A percentile compares a stretch with the other conserved stretches of the same genome.
Evolutionary conservation across 2,329 filamentous ascomycete species (phyloP).

Genomic region (Penicillium freii): DNA sequence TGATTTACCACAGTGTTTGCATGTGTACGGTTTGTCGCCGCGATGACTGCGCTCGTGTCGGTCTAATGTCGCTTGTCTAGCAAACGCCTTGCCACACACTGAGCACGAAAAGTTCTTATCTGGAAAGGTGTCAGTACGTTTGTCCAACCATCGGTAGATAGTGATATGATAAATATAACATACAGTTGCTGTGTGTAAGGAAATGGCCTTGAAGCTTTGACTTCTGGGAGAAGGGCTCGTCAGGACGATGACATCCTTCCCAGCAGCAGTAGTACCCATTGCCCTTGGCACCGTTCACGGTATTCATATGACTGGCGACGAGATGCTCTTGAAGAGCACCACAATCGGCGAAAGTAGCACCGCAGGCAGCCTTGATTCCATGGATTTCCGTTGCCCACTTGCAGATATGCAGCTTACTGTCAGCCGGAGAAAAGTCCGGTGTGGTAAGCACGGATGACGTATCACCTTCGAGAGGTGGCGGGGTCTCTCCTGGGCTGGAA

Average conservation of each 20-base stretch:
- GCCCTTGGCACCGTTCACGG: slow-evolving; percentile 39
- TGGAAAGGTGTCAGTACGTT: slow-evolving; percentile 18
- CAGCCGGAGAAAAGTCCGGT: slow-evolving; percentile 31
- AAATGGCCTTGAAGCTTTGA: slow-evolving; percentile 47
- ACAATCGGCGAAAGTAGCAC: slow-evolving; percentile 36
- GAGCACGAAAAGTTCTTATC: slow-evolving; percentile 45
- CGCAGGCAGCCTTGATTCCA: slow-evolving; percentile 34
- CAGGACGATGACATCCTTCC: slow-evolving; percentile 43
- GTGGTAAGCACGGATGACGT: slow-evolving; percentile 39
- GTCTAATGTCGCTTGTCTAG: slow-evolving; percentile 44
- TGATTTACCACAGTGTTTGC: slow-evolving; percentile 41
- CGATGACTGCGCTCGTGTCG: slow-evolving; percentile 46
- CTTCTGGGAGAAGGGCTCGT: slow-evolving; percentile 47
- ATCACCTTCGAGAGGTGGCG: slow-evolving; percentile 37
- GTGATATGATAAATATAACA: slow-evolving; percentile 1
- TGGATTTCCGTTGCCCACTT: slow-evolving; percentile 34
- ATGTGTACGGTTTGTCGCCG: slow-evolving; percentile 45
- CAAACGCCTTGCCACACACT: slow-evolving; percentile 44
- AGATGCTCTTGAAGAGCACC: slow-evolving; percentile 44
- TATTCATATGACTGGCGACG: slow-evolving; percentile 37
- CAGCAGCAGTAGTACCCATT: slow-evolving; percentile 47
- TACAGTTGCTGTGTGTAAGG: slow-evolving; percentile 47
- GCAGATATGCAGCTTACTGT: slow-evolving; percentile 39
- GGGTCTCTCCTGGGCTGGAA: slow-evolving; percentile 39
- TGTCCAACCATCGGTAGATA: not conserved